Base-by-base conservation (phyloP, 2,329 filamentous ascomycete genomes). In the Trichophaea hybrida region DNA sequence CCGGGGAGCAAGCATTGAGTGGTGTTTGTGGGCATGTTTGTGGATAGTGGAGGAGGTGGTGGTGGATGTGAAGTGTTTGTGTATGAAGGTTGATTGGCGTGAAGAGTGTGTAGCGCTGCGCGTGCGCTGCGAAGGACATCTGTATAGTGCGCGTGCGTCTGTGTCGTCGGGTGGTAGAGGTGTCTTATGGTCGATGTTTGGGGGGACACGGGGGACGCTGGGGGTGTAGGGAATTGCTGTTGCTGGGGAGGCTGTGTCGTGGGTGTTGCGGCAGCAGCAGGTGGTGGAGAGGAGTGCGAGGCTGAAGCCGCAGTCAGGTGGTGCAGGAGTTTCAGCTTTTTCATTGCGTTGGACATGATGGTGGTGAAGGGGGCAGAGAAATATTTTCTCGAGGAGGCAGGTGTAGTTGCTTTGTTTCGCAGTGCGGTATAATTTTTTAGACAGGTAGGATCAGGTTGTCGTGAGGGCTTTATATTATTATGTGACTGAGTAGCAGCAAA, bases 311-410 rank as follows among this genome's bases (percentile, higher is more conserved):
- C 61, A 37, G 62, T 66, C 40, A 66, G 55, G 38, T 64, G 61
- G 56, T 65, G 63, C 52, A 66, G 63, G 46, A 63, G 57, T 61
- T 66, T 66, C 37, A 66, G 63, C 56, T 66, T 66, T 57, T 66
- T 66, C 64, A 66, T 65, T 49, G 64, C 63, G 57, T 59, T 62
- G 44, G 64, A 59, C 62, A 65, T 65, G 44, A 24, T 57, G 24
- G 31, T 32, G 46, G 46, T 50, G 7, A 12, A 31, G 31, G 48
- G 38, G 38, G 38, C 24, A 3, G 24, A 24, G 24, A 24, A 24
- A 24, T 24, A 1, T 24, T 24, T 24, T 24, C 24, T 24, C 24
- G 24, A 24, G 24, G 24, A 24, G 24, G 24, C 24, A 24, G 24
- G 24, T 24, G 24, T 24, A 24, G 24, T 24, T 24, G 24, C 24